Evolutionary conservation across 202 grass and related monocot genomes (phyloP).

Genomic region (Schoenoplectus triqueter): DNA sequence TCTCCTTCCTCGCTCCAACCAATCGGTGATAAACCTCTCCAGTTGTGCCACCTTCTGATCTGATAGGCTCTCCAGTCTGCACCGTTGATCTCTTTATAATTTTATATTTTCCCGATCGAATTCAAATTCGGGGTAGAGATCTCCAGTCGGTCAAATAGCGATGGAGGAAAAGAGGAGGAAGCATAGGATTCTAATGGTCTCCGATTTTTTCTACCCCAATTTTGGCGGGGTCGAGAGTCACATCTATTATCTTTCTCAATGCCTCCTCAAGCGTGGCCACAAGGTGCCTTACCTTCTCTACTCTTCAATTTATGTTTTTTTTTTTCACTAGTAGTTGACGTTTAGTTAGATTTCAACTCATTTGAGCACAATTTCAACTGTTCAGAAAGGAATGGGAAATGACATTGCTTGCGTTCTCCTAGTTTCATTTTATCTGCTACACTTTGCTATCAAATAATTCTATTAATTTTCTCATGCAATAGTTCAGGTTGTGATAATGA

Average conservation of each 20-base stretch:
- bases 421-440: not conserved
- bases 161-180: conserved; percentile 58
- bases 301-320: conserved; percentile 16
- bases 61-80: not conserved
- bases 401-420: not conserved
- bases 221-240: conserved; percentile 95
- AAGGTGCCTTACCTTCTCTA: conserved; percentile 52
- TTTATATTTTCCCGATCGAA: not conserved
- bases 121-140: not conserved
- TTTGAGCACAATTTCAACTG: not conserved
- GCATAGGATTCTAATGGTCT: conserved; percentile 90
- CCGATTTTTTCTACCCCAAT: conserved; percentile 96
- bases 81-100: not conserved
- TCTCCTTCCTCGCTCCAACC: not conserved
- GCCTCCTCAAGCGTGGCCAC: conserved; percentile 86
- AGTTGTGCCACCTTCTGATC: not conserved
- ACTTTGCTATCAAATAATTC: not conserved
- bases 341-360: conserved; percentile 19
- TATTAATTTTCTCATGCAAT: conserved; percentile 20
- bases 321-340: conserved; percentile 2
- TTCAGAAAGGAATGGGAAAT: not conserved
- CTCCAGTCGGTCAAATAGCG: not conserved
- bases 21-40: not conserved
- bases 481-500: conserved; percentile 85
- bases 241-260: conserved; percentile 95